Evolutionary conservation across 352 stramenopile species (phyloP).

Genomic region (Phytophthora pinifolia): DNA sequence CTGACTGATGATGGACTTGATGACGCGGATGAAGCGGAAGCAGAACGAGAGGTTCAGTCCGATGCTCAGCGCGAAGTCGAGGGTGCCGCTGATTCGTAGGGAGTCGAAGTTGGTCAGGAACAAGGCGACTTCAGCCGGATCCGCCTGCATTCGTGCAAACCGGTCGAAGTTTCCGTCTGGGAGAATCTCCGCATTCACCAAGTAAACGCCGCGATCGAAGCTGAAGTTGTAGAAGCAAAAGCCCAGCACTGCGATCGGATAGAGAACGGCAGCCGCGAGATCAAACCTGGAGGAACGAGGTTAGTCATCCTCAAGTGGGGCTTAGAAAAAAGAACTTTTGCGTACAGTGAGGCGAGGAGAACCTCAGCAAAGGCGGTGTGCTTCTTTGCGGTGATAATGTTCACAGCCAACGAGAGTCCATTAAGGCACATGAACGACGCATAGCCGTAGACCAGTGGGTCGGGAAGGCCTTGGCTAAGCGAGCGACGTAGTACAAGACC

Average conservation of each 20-base stretch:
- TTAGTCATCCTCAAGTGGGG: too few relatives aligned
- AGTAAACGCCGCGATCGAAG: constrained; percentile 28
- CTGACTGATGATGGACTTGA: constrained; percentile 10
- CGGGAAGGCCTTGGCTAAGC: constrained; percentile 23
- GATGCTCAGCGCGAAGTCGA: constrained; percentile 35
- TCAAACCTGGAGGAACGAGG: constrained; percentile 29
- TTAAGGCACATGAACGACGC: constrained; percentile 27
- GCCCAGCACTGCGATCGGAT: constrained; percentile 23
- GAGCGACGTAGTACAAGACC: constrained; percentile 20
- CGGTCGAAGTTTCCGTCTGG: constrained; percentile 34
- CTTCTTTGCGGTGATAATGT: constrained; percentile 10
- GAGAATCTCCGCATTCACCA: constrained; percentile 25
- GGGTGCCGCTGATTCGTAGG: constrained; percentile 22
- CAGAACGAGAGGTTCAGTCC: constrained; percentile 38
- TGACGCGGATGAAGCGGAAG: constrained; percentile 32
- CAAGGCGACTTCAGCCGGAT: constrained; percentile 29
- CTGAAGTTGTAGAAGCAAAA: constrained; percentile 30
- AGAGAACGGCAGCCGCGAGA: constrained; percentile 29
- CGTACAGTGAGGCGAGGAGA: constrained; percentile 34
- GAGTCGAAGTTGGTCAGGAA: constrained; percentile 39
- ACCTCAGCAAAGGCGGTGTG: constrained; percentile 33
- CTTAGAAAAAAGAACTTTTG: too few relatives aligned
- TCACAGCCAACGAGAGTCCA: constrained; percentile 14
- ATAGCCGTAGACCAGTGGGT: constrained; percentile 23
- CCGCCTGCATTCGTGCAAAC: constrained; percentile 21